Conservation (phyloP, 441 rosid species). For the Jatropha multifida region DNA sequence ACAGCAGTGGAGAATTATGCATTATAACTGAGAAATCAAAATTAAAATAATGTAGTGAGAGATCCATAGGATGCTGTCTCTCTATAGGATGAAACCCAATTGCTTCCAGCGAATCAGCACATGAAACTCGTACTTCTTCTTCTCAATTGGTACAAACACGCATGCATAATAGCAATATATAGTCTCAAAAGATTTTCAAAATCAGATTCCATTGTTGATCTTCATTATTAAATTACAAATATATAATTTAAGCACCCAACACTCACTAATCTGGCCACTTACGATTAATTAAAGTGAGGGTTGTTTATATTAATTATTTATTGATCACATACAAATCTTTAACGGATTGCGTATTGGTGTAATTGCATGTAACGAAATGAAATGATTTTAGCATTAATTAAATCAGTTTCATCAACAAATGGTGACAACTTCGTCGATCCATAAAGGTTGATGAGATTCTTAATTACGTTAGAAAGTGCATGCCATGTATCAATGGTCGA, state of each 20-base stretch:
- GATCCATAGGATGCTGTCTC: background rate
- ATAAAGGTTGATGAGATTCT: background rate
- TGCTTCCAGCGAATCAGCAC: slow-evolving; percentile 8
- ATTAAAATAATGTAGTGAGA: background rate
- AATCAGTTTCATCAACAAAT: background rate
- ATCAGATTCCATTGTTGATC: too few species aligned
- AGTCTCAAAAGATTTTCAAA: too few species aligned
- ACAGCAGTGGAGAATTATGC: background rate
- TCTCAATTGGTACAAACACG: too few species aligned
- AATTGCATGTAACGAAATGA: background rate
- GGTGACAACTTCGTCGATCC: background rate
- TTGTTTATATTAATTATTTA: background rate
- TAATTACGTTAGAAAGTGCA: too few species aligned
- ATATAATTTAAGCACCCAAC: background rate
- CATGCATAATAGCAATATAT: too few species aligned
- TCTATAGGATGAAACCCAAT: background rate
- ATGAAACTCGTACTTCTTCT: too few species aligned
- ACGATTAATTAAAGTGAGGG: background rate
- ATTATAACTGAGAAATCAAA: too few species aligned
- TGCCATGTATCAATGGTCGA: too few species aligned
- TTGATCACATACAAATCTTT: background rate
- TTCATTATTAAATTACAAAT: too few species aligned
- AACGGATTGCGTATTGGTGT: background rate
- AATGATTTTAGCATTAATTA: background rate
- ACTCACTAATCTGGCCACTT: background rate